Conservation (phyloP, 495 filamentous ascomycete species). For the Hapsidospora chrysogenum region DNA sequence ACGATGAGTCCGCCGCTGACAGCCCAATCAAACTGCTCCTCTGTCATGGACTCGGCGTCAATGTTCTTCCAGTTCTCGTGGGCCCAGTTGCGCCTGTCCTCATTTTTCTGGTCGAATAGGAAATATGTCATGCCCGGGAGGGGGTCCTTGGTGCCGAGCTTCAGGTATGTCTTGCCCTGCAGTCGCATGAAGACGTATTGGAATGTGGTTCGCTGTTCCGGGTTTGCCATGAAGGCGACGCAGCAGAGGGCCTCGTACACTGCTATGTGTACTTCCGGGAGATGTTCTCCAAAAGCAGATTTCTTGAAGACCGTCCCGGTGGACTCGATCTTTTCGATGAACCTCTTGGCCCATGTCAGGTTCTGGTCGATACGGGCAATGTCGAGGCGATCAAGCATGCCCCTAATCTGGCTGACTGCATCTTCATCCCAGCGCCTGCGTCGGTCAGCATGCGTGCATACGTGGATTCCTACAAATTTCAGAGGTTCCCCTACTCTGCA, state of each 20-base stretch:
- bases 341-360: constrained; percentile 16
- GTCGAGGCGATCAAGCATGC: constrained; percentile 39
- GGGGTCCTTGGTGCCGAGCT: constrained; percentile 40
- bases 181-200: constrained; percentile 62
- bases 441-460: not conserved
- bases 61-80: constrained; percentile 46
- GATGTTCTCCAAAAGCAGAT: constrained; percentile 13
- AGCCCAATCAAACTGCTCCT: constrained; percentile 67
- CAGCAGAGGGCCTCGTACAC: constrained; percentile 38
- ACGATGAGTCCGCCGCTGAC: constrained; percentile 45
- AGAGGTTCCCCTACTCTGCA: constrained; percentile 23
- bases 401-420: constrained; percentile 37
- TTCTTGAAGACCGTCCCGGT: constrained; percentile 8
- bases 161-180: constrained; percentile 54
- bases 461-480: not conserved
- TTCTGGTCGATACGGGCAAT: constrained; percentile 34
- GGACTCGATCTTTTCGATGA: constrained; percentile 20
- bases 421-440: constrained; percentile 29
- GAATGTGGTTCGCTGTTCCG: constrained; percentile 34
- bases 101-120: constrained; percentile 40
- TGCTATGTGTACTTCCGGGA: constrained; percentile 23
- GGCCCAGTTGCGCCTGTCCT: constrained; percentile 20
- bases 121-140: constrained; percentile 68
- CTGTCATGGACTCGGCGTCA: constrained; percentile 31
- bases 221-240: constrained; percentile 23